phyloP scores from a whole-genome alignment of 1,139 yeast species.

The Saccharomyces hybrid region DNA sequence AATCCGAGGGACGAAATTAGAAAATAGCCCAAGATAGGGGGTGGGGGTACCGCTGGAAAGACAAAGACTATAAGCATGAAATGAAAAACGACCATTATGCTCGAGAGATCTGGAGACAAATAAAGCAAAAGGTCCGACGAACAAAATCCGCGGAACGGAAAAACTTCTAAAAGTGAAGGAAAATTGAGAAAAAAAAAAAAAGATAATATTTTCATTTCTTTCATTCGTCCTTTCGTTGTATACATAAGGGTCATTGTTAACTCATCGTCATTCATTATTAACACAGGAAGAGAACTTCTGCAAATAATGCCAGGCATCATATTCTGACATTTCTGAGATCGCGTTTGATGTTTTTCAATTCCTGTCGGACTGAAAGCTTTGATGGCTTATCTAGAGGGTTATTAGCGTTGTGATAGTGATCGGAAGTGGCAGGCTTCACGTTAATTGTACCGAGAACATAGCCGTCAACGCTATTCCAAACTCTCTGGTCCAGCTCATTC shows the following conservation, averaged over 20 bases:
- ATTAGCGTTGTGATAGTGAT: conserved; percentile 19
- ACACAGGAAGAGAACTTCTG: neutral
- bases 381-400: conserved; percentile 13
- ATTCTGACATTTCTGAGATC: conserved; percentile 11
- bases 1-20: neutral
- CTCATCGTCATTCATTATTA: neutral
- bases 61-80: neutral
- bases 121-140: neutral
- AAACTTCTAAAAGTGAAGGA: neutral
- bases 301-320: neutral
- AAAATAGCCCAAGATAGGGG: neutral
- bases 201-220: neutral
- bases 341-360: conserved; percentile 24
- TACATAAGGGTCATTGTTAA: neutral
- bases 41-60: neutral
- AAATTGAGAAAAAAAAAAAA: neutral
- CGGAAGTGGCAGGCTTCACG: conserved; percentile 6
- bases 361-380: conserved; percentile 25
- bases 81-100: neutral
- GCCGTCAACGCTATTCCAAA: conserved; percentile 61
- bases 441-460: conserved; percentile 27
- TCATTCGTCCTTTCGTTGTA: neutral
- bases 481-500: conserved; percentile 44
- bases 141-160: conserved; percentile 1
- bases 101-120: conserved; percentile 1